Evolutionary conservation across 2,329 filamentous ascomycete species (phyloP).

Genomic region (Kalaharituber pfeilii): DNA sequence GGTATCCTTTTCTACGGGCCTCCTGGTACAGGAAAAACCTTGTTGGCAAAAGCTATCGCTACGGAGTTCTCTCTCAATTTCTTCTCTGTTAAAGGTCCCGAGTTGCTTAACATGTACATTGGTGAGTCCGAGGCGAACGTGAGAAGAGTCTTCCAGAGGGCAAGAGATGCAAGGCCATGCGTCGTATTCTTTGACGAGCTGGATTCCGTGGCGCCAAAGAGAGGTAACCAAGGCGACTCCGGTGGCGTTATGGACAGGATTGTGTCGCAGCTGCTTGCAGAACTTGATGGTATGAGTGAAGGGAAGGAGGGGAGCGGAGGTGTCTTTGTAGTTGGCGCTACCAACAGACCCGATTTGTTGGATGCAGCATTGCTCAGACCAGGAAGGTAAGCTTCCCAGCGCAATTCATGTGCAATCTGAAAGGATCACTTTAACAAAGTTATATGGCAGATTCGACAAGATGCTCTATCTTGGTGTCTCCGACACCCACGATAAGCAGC

Average conservation of each 20-base stretch:
- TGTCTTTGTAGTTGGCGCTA: constrained; percentile 93
- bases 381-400: constrained; percentile 35
- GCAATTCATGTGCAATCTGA: too few species aligned
- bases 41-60: constrained; percentile 83
- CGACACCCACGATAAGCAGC: constrained; percentile 91
- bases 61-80: constrained; percentile 91
- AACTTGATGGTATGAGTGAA: constrained; percentile 94
- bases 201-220: constrained; percentile 85
- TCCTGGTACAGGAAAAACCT: constrained; percentile 76
- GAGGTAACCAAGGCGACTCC: constrained; percentile 91
- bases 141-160: constrained; percentile 70
- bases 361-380: constrained; percentile 79
- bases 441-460: constrained; percentile 54
- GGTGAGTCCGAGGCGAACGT: constrained; percentile 89
- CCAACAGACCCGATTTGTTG: constrained; percentile 81
- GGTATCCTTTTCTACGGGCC: constrained; percentile 86
- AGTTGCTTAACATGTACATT: constrained; percentile 91
- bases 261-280: constrained; percentile 81
- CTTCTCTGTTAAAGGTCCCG: constrained; percentile 82
- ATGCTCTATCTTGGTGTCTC: constrained; percentile 95
- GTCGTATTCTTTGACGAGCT: constrained; percentile 90
- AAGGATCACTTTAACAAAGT: not conserved
- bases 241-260: constrained; percentile 98
- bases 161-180: constrained; percentile 68
- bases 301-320: constrained; percentile 65